These are phyloP conservation scores for Soucietia sequanensis DNA, from an alignment of 805 yeast genomes.

Conservation along the genomic window DNA sequence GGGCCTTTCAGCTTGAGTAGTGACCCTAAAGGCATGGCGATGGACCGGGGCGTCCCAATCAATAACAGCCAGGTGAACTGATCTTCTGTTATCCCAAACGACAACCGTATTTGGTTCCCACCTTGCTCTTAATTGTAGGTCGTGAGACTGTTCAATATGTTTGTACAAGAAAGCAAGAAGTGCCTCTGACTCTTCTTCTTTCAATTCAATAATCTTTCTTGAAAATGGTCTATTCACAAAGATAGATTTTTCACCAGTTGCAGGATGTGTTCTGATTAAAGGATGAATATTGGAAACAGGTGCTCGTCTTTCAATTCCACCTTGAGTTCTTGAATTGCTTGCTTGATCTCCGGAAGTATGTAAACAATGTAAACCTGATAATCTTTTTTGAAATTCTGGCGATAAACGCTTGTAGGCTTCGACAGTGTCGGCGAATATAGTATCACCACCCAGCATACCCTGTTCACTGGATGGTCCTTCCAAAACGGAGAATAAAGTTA, in stretches of 20 bases:
- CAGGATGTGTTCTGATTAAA: conserved; percentile 70
- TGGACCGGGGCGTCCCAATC: conserved; percentile 71
- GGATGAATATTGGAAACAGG: conserved; percentile 67
- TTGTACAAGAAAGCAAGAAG: conserved; percentile 56
- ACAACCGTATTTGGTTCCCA: conserved; percentile 74
- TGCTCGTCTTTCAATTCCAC: conserved; percentile 66
- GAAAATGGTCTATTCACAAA: conserved; percentile 62
- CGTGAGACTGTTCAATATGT: conserved; percentile 53
- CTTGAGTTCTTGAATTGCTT: conserved; percentile 47
- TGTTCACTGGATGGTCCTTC: conserved; percentile 53
- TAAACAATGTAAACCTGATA: conserved; percentile 61
- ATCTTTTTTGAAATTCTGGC: conserved; percentile 56
- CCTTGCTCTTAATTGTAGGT: conserved; percentile 64
- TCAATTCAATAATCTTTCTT: conserved; percentile 67
- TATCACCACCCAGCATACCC: conserved; percentile 90
- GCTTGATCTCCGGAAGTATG: conserved; percentile 77
- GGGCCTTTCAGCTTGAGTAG: conserved; percentile 74
- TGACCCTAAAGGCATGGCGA: conserved; percentile 72
- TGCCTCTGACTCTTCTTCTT: conserved; percentile 66
- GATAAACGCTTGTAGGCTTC: conserved; percentile 74
- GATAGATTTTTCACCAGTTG: conserved; percentile 57
- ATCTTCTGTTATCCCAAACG: conserved; percentile 77
- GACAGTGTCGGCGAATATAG: conserved; percentile 64
- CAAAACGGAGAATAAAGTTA: conserved; percentile 62
- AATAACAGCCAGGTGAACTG: conserved; percentile 65